Percentiles rank a stretch among this genome's conserved stretches.
phyloP scores from a whole-genome alignment of 2,329 filamentous ascomycete species.

The Colletotrichum spaethianum region DNA sequence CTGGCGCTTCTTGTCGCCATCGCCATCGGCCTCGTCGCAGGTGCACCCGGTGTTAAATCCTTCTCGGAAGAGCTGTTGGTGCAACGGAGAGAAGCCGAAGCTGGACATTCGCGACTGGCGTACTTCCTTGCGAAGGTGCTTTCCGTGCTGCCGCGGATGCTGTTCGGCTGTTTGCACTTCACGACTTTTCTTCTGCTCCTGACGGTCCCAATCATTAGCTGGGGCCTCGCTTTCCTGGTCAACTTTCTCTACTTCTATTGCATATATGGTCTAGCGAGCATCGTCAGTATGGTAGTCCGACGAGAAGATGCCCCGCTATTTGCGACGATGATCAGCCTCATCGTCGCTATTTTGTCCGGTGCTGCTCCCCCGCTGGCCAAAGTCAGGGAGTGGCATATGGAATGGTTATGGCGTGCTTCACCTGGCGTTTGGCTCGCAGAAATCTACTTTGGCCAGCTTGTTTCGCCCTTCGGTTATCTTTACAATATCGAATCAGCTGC shows the following conservation, averaged over 20 bases:
- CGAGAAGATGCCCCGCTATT: constrained; percentile 71
- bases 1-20: constrained; percentile 67
- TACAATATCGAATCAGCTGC: constrained; percentile 65
- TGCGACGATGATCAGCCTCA: constrained; percentile 67
- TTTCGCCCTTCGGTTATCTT: constrained; percentile 63
- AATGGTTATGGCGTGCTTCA: constrained; percentile 68
- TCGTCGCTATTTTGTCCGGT: constrained; percentile 68
- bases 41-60: constrained; percentile 68
- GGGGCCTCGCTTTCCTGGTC: constrained; percentile 61
- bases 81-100: constrained; percentile 68
- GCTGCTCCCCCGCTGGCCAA: constrained; percentile 64
- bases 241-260: constrained; percentile 72
- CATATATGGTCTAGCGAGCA: constrained; percentile 69
- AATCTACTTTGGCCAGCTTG: constrained; percentile 67
- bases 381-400: constrained; percentile 66
- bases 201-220: constrained; percentile 64
- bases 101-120: constrained; percentile 68
- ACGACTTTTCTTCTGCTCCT: constrained; percentile 65
- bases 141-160: constrained; percentile 65
- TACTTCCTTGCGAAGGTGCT: constrained; percentile 71
- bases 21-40: constrained; percentile 68
- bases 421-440: constrained; percentile 71
- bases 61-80: constrained; percentile 71
- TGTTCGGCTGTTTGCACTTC: constrained; percentile 68
- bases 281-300: constrained; percentile 67